These are phyloP conservation scores for Suillus alpinus DNA, from an alignment of 768 basidiomycete genomes.

Conservation along the genomic window DNA sequence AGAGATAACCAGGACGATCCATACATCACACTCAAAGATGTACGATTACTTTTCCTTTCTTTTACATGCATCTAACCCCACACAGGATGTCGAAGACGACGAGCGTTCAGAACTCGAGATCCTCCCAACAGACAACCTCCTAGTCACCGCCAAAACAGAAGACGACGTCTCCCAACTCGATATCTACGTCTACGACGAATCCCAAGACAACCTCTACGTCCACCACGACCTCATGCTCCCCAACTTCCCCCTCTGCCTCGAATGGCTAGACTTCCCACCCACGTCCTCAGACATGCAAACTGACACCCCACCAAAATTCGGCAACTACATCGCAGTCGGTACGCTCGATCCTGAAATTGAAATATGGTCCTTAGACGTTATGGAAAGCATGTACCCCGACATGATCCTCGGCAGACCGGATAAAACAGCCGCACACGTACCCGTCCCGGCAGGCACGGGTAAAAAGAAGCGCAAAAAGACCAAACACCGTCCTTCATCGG, in stretches of 20 bases:
- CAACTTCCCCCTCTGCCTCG: slow-evolving; percentile 95
- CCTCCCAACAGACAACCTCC: slow-evolving; percentile 85
- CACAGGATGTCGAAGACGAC: slow-evolving; percentile 68
- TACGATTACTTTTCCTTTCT: slow-evolving; percentile 30
- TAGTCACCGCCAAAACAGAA: slow-evolving; percentile 92
- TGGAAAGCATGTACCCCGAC: slow-evolving; percentile 93
- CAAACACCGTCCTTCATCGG: slow-evolving; percentile 58
- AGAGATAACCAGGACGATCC: slow-evolving; percentile 92
- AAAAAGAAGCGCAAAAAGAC: slow-evolving; percentile 95
- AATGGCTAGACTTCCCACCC: slow-evolving; percentile 98
- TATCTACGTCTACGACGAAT: slow-evolving; percentile 93
- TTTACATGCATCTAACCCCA: slow-evolving; percentile 12
- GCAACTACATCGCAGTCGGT: slow-evolving; percentile 94
- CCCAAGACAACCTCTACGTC: slow-evolving; percentile 86
- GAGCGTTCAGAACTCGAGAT: slow-evolving; percentile 91
- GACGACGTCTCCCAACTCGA: slow-evolving; percentile 96
- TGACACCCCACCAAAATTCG: slow-evolving; percentile 41
- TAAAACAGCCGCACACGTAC: slow-evolving; percentile 74
- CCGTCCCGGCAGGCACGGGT: slow-evolving; percentile 80
- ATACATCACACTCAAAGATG: slow-evolving; percentile 94
- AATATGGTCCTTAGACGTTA: slow-evolving; percentile 93
- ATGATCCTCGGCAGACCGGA: slow-evolving; percentile 90
- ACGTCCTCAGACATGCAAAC: slow-evolving; percentile 40
- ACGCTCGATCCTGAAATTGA: slow-evolving; percentile 98
- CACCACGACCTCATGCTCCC: slow-evolving; percentile 99